Evolutionary conservation across 2,329 filamentous ascomycete genomes (phyloP), one percentile per base, ranked within the genome.

Genomic region (Cladosporium sp.): DNA sequence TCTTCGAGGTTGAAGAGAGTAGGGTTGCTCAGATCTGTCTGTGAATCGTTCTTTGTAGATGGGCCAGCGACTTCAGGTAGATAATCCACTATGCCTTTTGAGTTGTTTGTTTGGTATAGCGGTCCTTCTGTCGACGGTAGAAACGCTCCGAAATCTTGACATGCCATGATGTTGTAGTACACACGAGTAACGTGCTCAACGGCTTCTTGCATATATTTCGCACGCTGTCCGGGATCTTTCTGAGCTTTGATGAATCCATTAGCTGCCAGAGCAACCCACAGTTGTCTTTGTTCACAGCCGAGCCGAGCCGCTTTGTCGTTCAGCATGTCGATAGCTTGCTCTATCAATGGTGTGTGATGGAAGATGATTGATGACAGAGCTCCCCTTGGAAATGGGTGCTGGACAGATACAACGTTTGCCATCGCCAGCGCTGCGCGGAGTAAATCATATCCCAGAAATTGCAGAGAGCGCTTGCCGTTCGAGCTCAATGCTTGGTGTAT

Each of bases 131-230:
- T 29, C 16, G 13, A 30, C 15, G 15, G 42, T 15, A n/a, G 30
- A 29, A 6, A 13, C 1, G 53, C 49, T 15, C 38, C 52, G 27
- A 60, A 56, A 39, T 60, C 59, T 32, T 64, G 62, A 45, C 59
- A 62, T 12, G 61, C 60, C 60, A 63, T 62, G 33, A 63, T 63
- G 43, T 62, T 64, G 46, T 65, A 60, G 29, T 60, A 64, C 2
- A 57, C 57, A n/a, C 55, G 41, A 2, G 57, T 57, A 38, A 64
- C 56, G 18, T 57, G 57, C 9, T 64, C 62, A 7, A 65, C 60
- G 2, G 62, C 60, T 42, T 65, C 62, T 40, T 62, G 60, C 62
- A 63, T 63, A 51, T 60, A 63, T 1, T 55, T 43, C 2, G 53
- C 16, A 20, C 57, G 51, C 36, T 58, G 55, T 2, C 19, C 15